Evolutionary conservation across 352 stramenopile genomes (phyloP).

Genomic region (Pythium aristosporum): DNA sequence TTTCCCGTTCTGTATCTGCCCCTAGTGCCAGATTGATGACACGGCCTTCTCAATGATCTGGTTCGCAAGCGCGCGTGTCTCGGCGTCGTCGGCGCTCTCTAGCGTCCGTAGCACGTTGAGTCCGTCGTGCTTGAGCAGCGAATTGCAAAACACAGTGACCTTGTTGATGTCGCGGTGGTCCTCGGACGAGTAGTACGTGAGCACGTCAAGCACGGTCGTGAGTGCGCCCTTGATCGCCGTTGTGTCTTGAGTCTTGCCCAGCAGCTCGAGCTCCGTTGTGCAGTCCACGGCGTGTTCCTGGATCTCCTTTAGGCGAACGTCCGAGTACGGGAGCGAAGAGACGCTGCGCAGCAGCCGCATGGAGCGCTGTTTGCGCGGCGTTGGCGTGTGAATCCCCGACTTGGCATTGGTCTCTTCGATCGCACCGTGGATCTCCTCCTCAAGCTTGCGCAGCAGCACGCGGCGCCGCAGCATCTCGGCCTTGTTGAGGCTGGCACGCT

Average conservation of each 20-base stretch:
- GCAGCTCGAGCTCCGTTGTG: slow-evolving; percentile 48
- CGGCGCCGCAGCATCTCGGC: slow-evolving; percentile 65
- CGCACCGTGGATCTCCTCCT: slow-evolving; percentile 70
- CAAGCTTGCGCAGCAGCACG: slow-evolving; percentile 63
- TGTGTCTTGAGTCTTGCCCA: slow-evolving; percentile 26
- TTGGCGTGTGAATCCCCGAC: background rate
- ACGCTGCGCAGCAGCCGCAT: slow-evolving; percentile 27
- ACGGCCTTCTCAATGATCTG: slow-evolving; percentile 84
- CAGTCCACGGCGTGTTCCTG: slow-evolving; percentile 64
- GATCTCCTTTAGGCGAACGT: slow-evolving; percentile 56
- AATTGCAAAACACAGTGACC: slow-evolving; percentile 83
- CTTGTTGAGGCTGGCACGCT: slow-evolving; percentile 46
- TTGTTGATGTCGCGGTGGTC: slow-evolving; percentile 79
- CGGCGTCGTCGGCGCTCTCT: slow-evolving; percentile 45
- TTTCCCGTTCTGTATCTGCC: background rate
- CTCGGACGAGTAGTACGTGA: slow-evolving; percentile 66
- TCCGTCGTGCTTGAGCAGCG: slow-evolving; percentile 67
- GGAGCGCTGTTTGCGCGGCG: slow-evolving; percentile 12
- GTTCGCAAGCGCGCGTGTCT: slow-evolving; percentile 57
- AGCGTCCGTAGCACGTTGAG: slow-evolving; percentile 65
- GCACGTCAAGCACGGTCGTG: slow-evolving; percentile 63
- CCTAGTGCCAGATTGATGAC: slow-evolving; percentile 75
- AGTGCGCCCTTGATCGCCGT: slow-evolving; percentile 44
- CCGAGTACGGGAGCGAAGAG: slow-evolving; percentile 35
- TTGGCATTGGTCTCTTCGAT: slow-evolving; percentile 51